phyloP scores from a whole-genome alignment of 306 rosid genomes.

The Urtica urens region DNA sequence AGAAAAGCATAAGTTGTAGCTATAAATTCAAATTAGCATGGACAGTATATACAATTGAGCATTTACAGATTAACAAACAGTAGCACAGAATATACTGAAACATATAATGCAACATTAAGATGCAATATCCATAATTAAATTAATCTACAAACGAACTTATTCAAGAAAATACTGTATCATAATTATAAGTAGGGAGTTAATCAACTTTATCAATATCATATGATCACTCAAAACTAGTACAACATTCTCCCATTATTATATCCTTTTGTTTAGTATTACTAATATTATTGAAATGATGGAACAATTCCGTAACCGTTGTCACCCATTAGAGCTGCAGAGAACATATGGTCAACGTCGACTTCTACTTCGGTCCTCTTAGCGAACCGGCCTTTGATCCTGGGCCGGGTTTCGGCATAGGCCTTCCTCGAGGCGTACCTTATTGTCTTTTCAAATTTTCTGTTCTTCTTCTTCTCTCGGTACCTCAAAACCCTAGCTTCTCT shows the following conservation, averaged over 20 bases:
- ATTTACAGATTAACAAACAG: no score
- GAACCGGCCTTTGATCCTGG: constrained; percentile 86
- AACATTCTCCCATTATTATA: not conserved
- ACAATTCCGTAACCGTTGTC: constrained; percentile 77
- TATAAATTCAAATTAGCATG: no score
- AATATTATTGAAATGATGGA: constrained; percentile 48
- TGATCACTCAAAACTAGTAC: not conserved
- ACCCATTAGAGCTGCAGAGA: constrained; percentile 47
- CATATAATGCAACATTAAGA: no score
- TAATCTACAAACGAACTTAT: no score
- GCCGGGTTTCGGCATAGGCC: constrained; percentile 94
- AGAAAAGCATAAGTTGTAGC: no score
- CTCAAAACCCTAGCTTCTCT: constrained; percentile 85
- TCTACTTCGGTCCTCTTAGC: constrained; percentile 65
- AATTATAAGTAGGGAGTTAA: constrained; percentile 21
- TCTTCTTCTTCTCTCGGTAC: constrained; percentile 85
- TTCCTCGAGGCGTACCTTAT: constrained; percentile 91
- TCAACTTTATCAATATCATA: not conserved
- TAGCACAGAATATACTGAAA: no score
- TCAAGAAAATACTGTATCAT: constrained; percentile 13
- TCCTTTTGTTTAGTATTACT: not conserved
- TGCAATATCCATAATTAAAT: no score
- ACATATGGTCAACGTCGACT: constrained; percentile 68
- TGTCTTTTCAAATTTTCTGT: constrained; percentile 84
- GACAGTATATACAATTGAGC: no score